Base-by-base conservation (phyloP, 1,284 basidiomycete species). In the Ustilago shanxiensis region DNA sequence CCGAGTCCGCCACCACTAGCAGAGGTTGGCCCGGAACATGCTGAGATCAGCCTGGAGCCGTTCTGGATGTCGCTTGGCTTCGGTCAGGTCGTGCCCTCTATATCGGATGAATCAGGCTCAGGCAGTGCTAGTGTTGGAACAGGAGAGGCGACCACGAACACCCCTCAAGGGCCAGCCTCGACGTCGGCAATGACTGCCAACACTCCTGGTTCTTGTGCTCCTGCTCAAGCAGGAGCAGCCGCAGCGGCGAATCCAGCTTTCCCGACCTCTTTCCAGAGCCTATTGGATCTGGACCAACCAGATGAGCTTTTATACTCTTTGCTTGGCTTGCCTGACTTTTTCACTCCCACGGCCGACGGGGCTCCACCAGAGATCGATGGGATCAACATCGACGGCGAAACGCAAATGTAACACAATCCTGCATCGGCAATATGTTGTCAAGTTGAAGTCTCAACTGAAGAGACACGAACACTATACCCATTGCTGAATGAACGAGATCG, bases 271-370 rank as follows among this genome's bases (percentile, higher is more conserved):
- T 52, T 60, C n/a, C 59, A 53, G 16, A 61, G 50, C 51, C 20
- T 53, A 35, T 31, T 61, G 24, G 37, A 61, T 1, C 37, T 61
- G 10, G 50, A 61, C 16, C 50, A 44, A 24, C 50, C 59, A 2
- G 59, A 61, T 14, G 49, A 60, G 18, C 50, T 61, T 16, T 29
- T 61, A n/a, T 53, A 24, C 20, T 61, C 50, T n/a, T 50, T 61
- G 5, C 31, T 61, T 16, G 59, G 59, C 28, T 44, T 61, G 28
- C 59, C 59, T n/a, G 59, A 53, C 8, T 33, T 61, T n/a, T 53
- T 61, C 26, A 61, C 59, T 8, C 51, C 50, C 8, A 37, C 35
- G 9, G 35, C 35, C 35, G 35, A 37, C n/a, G n/a, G n/a, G n/a
- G n/a, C n/a, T n/a, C n/a, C n/a, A n/a, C n/a, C n/a, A n/a, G n/a